Evolutionary conservation across 1,284 basidiomycete species (phyloP).

Genomic region (Irpex rosettiformis): DNA sequence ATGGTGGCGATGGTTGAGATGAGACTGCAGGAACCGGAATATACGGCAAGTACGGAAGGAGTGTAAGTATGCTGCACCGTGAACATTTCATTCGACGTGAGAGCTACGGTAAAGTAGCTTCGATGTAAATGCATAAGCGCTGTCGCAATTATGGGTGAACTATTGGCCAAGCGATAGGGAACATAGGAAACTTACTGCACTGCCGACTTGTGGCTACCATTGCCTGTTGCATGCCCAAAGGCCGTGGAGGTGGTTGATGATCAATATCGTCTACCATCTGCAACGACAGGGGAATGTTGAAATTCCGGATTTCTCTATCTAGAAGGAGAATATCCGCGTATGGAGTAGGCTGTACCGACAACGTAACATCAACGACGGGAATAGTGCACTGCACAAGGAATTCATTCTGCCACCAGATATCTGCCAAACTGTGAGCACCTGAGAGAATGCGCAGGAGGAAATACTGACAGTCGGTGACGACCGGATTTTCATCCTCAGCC

Average conservation of each 20-base stretch:
- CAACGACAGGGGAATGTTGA: slow-evolving; percentile 23
- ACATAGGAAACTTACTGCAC: slow-evolving; percentile 40
- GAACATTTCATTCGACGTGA: slow-evolving; percentile 60
- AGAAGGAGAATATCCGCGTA: slow-evolving; percentile 27
- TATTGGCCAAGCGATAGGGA: slow-evolving; percentile 4
- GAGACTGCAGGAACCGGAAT: slow-evolving; percentile 53
- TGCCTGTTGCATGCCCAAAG: slow-evolving; percentile 24
- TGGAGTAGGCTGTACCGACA: slow-evolving; percentile 19
- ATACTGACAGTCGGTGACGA: slow-evolving; percentile 17
- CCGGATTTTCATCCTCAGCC: slow-evolving; percentile 12
- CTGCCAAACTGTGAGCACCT: slow-evolving; percentile 14
- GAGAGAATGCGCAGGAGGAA: slow-evolving; percentile 13
- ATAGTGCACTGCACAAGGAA: slow-evolving; percentile 27
- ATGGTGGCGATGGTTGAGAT: slow-evolving; percentile 54
- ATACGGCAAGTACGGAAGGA: slow-evolving; percentile 63
- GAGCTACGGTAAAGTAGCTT: slow-evolving; percentile 66
- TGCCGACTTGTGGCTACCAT: slow-evolving; percentile 47
- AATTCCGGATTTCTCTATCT: slow-evolving; percentile 28
- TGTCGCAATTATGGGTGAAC: slow-evolving; percentile 24
- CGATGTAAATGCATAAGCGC: slow-evolving; percentile 69
- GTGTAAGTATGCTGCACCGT: slow-evolving; percentile 52
- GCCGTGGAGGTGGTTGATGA: slow-evolving; percentile 20
- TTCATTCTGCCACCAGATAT: slow-evolving; percentile 29
- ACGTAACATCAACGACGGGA: slow-evolving; percentile 24
- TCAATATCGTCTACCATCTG: slow-evolving; percentile 21